Conservation (phyloP, 1,284 basidiomycete genomes). For the Fistulinella cinereoalba region DNA sequence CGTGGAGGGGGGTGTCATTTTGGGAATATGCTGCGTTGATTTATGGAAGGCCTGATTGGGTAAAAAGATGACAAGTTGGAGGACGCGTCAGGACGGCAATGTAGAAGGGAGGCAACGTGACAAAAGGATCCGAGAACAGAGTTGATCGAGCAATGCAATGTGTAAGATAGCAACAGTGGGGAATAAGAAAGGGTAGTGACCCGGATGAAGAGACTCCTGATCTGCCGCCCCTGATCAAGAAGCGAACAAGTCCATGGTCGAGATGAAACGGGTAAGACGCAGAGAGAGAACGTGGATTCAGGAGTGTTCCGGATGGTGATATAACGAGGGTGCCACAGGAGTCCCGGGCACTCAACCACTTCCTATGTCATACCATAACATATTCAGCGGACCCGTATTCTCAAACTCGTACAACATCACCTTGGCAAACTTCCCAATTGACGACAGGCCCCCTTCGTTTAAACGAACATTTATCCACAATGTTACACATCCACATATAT, state of each 20-base stretch:
- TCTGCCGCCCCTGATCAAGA: slow-evolving; percentile 17
- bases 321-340: slow-evolving; percentile 28
- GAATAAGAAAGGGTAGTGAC: slow-evolving; percentile 15
- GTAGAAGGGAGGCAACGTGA: slow-evolving; percentile 20
- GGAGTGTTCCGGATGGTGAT: slow-evolving; percentile 25
- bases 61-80: slow-evolving; percentile 13
- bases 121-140: slow-evolving; percentile 25
- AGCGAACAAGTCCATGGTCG: slow-evolving; percentile 16
- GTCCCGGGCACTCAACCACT: slow-evolving; percentile 28
- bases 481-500: slow-evolving; percentile 82
- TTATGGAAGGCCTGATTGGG: slow-evolving; percentile 12
- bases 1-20: slow-evolving; percentile 28
- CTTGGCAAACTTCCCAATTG: slow-evolving; percentile 19
- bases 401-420: slow-evolving; percentile 28
- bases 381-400: slow-evolving; percentile 17
- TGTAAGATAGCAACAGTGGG: slow-evolving; percentile 25
- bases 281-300: slow-evolving; percentile 6
- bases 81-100: slow-evolving; percentile 19
- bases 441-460: slow-evolving; percentile 12
- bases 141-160: slow-evolving; percentile 23
- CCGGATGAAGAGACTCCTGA: slow-evolving; percentile 20
- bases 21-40: slow-evolving; percentile 23
- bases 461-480: slow-evolving; percentile 38
- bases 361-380: slow-evolving; percentile 10
- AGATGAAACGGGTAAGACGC: slow-evolving; percentile 16